Evolutionary conservation across 495 filamentous ascomycete genomes (phyloP), one percentile per base, ranked within the genome.

Genomic region (Hypoxylon trugodes): DNA sequence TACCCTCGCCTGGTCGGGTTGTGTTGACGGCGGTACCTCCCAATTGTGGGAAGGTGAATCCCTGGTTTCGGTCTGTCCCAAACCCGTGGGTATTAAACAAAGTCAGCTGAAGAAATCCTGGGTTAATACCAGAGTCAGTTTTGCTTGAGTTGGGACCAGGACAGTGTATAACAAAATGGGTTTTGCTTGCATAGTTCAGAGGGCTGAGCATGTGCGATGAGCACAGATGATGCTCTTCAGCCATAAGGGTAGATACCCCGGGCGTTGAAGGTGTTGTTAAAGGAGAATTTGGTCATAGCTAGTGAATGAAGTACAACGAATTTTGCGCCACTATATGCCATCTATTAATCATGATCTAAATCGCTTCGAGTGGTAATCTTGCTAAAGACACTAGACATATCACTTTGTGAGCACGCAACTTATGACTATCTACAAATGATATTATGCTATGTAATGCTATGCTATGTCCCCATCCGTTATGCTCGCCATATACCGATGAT

Each of bases 171-270:
- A 19, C 26, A 43, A 30, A 7, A 42, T n/a, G n/a, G n/a, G n/a
- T 19, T 16, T 16, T 46, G 16, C 21, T 38, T 59, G 24, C 25
- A 45, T 47, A 15, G 30, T 30, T 28, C 15, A 30, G 9, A 41
- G 36, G 36, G 40, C 16, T 45, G 26, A 30, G 15, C 43, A 28
- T 47, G 54, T 53, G 59, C 25, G 47, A 56, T 45, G 33, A 52
- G 62, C n/a, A 56, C 40, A 28, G 48, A 28, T 16, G 50, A 56
- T 45, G 50, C 62, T 49, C 36, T 51, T 61, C 56, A 45, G 49
- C 35, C 38, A 50, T 30, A 37, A 50, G 62, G 57, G 62, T 45
- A 48, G 56, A 66, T 66, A 66, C 62, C 62, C 61, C n/a, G 22
- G 62, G 62, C 35, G 62, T 61, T 66, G 43, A 45, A 50, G 62